Conservation (phyloP, 208 protist genomes). For the Trypanosoma theileri region DNA sequence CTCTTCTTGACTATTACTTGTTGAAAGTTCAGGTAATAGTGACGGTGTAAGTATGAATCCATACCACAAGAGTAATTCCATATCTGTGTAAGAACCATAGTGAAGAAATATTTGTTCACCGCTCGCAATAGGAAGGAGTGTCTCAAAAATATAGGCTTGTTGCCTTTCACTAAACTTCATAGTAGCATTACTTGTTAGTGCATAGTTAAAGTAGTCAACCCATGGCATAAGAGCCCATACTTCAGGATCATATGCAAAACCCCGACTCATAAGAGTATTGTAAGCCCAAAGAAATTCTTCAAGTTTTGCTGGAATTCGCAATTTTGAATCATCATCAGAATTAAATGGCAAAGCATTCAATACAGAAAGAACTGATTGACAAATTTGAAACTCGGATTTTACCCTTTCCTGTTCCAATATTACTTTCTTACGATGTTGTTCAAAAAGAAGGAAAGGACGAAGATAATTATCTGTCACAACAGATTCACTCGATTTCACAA, state of each 20-base stretch:
- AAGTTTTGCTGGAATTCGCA: conserved; percentile 21
- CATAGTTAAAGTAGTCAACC: conserved; percentile 93
- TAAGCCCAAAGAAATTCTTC: conserved; percentile 79
- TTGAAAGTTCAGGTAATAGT: conserved; percentile 41
- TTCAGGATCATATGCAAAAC: conserved; percentile 76
- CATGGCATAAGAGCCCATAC: conserved; percentile 92
- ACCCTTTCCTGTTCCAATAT: conserved; percentile 43
- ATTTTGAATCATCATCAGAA: conserved; percentile 1
- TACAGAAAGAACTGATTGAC: conserved; percentile 34
- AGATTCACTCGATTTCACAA: background rate
- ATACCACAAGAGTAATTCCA: conserved; percentile 90
- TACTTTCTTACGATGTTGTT: conserved; percentile 45
- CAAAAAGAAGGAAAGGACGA: conserved; percentile 35
- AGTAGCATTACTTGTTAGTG: conserved; percentile 59
- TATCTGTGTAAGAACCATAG: conserved; percentile 87
- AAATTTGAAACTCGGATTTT: conserved; percentile 39
- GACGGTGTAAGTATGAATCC: conserved; percentile 79
- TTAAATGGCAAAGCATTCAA: conserved; percentile 21
- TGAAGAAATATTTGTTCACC: conserved; percentile 78
- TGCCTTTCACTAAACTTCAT: conserved; percentile 45
- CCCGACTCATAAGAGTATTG: conserved; percentile 87
- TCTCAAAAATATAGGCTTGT: conserved; percentile 62
- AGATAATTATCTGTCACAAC: conserved; percentile 20
- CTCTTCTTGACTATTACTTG: conserved; percentile 4
- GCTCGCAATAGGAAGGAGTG: conserved; percentile 28